Evolutionary conservation across 2,329 filamentous ascomycete genomes (phyloP).

Genomic region (Pyrenochaeta sp.): DNA sequence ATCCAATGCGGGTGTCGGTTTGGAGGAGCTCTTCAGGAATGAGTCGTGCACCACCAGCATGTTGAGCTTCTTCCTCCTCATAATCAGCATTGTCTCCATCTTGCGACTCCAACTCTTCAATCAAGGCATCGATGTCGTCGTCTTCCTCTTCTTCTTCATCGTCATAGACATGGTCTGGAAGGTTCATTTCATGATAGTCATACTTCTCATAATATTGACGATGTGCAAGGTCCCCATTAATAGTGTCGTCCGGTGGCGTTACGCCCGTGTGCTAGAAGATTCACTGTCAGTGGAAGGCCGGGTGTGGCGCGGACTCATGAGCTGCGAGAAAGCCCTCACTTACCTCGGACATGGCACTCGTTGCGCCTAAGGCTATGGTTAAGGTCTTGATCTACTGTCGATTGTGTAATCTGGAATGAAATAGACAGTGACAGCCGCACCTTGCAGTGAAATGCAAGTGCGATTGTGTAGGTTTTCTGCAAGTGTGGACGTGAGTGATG

Average conservation of each 20-base stretch:
- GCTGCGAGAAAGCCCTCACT: too few species aligned
- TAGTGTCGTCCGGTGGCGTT: neutral
- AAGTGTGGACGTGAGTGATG: too few species aligned
- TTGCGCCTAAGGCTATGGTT: too few species aligned
- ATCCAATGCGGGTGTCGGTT: conserved; percentile 75
- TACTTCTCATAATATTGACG: neutral
- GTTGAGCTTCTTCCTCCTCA: conserved; percentile 65
- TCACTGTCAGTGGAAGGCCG: too few species aligned
- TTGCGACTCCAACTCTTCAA: conserved; percentile 84
- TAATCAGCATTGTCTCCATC: conserved; percentile 74
- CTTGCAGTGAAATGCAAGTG: too few species aligned
- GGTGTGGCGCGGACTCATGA: too few species aligned
- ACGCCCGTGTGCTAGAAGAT: conserved; percentile 1
- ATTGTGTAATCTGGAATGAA: too few species aligned
- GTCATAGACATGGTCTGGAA: conserved; percentile 4
- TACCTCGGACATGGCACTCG: too few species aligned
- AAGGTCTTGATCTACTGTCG: too few species aligned
- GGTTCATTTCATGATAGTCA: conserved; percentile 10
- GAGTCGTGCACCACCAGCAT: conserved; percentile 63
- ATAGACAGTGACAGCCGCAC: too few species aligned
- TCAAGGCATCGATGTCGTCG: conserved; percentile 85
- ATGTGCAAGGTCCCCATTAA: neutral
- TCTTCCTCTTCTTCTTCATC: conserved; percentile 74
- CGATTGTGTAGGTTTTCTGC: too few species aligned
- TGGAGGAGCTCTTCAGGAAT: conserved; percentile 78